Base-by-base conservation (phyloP, 1,284 basidiomycete genomes). In the Sporisorium graminicola region DNA sequence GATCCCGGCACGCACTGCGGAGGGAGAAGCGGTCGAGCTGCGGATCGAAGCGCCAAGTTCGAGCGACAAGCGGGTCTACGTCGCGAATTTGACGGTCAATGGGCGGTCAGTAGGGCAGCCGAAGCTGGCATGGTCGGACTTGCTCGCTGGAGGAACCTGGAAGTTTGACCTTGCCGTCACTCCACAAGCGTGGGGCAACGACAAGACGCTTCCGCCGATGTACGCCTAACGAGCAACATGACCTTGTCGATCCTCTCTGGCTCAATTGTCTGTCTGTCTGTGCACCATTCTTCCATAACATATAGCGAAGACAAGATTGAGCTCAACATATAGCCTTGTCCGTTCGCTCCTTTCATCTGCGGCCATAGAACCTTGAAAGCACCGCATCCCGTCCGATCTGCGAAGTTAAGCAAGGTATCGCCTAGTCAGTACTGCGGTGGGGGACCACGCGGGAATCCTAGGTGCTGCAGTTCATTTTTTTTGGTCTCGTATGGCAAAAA, bases 391-490 rank as follows among this genome's bases (percentile, higher is more conserved):
- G 90, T 91, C 90, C 86, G 90, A 91, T 91, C 90, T 91, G 90
- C 89, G 89, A 89, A 91, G 90, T 91, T 90, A 92, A 92, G 88
- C 90, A 88, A 88, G 89, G 90, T 91, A 89, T 90, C 89, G 90
- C 90, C 89, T 87, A 91, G 90, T 91, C 90, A 91, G 91, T 91
- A 92, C 90, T 90, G 91, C 88, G 90, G 90, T 91, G 90, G 91
- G 90, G 91, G 91, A 91, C 91, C 91, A 91, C 90, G 88, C 88
- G 90, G 90, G 90, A 91, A 91, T 91, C 90, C 90, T 91, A 87
- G 90, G 90, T 91, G 90, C 90, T 89, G 90, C 90, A 90, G 90
- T 90, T 90, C 88, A 89, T 82, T 43, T 58, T 59, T 53, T 53
- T 43, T 43, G 24, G 29, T 10, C 18, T 31, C 18, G 9, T 29